Evolutionary conservation across 441 rosid genomes (phyloP), one percentile per base, ranked within the genome.

Genomic region (Theobroma grandiflorum): DNA sequence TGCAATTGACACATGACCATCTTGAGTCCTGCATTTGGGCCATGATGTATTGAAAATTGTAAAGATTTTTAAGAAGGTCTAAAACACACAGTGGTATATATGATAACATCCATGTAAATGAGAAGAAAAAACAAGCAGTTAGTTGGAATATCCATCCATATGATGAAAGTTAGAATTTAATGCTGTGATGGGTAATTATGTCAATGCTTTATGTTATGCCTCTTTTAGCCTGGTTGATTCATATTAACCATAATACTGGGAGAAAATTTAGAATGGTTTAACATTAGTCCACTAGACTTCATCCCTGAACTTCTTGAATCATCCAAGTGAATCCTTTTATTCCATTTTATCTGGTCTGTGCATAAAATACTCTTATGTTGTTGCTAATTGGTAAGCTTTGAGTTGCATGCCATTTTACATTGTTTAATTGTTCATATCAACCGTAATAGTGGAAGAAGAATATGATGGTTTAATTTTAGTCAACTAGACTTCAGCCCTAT

Each of bases 121-220:
- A 59, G 37, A 58, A 26, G 11, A 26, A 53, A 49, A 35, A 15
- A n/a, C 37, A 26, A 22, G 37, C 4, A 61, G 4, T 61, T 61
- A 11, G 3, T 70, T 49, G 58, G 49, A 31, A 49, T 33, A 31
- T 49, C 74, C 74, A 49, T 49, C 43, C 43, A 8, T 71, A 71
- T 8, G 42, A 33, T 71, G 26, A 38, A 71, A 50, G 16, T 33
- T 50, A 31, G 59, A 16, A 33, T 71, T 70, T 71, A 49, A 31
- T 70, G 58, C 12, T 70, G 49, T 49, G 49, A 49, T 71, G 33
- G 59, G 58, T 31, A 71, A 50, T 71, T 50, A 57, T 33, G 59
- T 15, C 43, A 50, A 33, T 50, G 61, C 61, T 71, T 70, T 72
- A 33, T 16, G 26, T 72, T 35, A 10, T 35, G 43, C 45, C 43